These are phyloP conservation scores for Phytopythium aichiense DNA, from an alignment of 352 stramenopile species.

Conservation along the genomic window DNA sequence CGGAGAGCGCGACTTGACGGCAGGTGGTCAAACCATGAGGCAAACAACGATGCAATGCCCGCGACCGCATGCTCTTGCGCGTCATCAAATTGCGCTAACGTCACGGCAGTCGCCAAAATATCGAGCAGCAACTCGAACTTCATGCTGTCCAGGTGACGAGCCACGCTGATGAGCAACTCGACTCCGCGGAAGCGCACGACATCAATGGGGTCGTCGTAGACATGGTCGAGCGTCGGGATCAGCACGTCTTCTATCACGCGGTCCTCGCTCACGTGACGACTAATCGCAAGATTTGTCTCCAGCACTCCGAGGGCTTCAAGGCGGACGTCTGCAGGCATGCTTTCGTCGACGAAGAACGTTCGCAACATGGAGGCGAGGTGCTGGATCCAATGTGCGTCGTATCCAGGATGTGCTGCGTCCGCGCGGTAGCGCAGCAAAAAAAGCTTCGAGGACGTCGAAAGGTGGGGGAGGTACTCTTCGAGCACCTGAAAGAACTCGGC, in stretches of 20 bases:
- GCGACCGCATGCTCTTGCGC: slow-evolving; percentile 54
- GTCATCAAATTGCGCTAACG: slow-evolving; percentile 60
- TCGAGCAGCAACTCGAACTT: slow-evolving; percentile 81
- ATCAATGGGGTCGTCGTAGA: slow-evolving; percentile 68
- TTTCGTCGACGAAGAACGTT: slow-evolving; percentile 52
- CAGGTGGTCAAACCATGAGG: slow-evolving; percentile 74
- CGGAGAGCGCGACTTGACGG: slow-evolving; percentile 58
- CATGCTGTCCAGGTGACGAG: slow-evolving; percentile 67
- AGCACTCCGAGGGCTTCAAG: slow-evolving; percentile 70
- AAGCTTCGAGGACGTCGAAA: slow-evolving; percentile 51
- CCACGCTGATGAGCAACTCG: slow-evolving; percentile 64
- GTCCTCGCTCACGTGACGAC: slow-evolving; percentile 80
- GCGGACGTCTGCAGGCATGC: slow-evolving; percentile 42
- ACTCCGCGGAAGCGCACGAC: slow-evolving; percentile 55
- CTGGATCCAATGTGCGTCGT: slow-evolving; percentile 61
- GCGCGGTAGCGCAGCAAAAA: slow-evolving; percentile 61
- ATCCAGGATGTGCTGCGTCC: slow-evolving; percentile 60
- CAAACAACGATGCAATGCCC: slow-evolving; percentile 72
- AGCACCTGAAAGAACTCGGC: slow-evolving; percentile 75
- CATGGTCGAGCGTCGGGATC: slow-evolving; percentile 52
- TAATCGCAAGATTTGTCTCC: slow-evolving; percentile 65
- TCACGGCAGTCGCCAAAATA: slow-evolving; percentile 67
- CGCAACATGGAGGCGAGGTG: slow-evolving; percentile 48
- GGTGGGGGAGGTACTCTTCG: slow-evolving; percentile 62
- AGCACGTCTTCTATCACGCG: slow-evolving; percentile 84